Evolutionary conservation across 495 filamentous ascomycete species (phyloP).

Genomic region (Tirmania nivea): DNA sequence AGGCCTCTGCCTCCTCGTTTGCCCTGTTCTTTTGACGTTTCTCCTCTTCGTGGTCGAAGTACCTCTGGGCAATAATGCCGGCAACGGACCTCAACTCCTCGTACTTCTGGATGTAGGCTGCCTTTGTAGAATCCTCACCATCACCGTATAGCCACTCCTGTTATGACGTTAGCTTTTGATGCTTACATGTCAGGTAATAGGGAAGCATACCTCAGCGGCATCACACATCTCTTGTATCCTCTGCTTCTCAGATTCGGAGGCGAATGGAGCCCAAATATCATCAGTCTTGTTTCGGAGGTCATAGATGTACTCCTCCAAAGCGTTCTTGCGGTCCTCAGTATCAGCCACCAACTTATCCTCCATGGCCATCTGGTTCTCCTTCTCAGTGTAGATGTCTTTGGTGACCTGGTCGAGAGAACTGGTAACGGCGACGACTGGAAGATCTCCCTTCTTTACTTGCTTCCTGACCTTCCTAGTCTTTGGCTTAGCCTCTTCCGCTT

Average conservation of each 20-base stretch:
- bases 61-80: slow-evolving; percentile 80
- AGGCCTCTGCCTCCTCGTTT: slow-evolving; percentile 62
- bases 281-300: slow-evolving; percentile 85
- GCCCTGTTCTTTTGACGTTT: slow-evolving; percentile 58
- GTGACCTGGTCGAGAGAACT: slow-evolving; percentile 45
- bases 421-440: slow-evolving; percentile 68
- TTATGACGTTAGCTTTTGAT: neutral
- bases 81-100: slow-evolving; percentile 83
- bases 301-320: slow-evolving; percentile 93
- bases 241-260: slow-evolving; percentile 78
- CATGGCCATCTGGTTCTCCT: slow-evolving; percentile 78
- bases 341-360: slow-evolving; percentile 97
- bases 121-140: slow-evolving; percentile 86
- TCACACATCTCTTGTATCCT: slow-evolving; percentile 63
- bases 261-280: slow-evolving; percentile 68
- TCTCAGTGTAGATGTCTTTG: slow-evolving; percentile 49
- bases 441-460: slow-evolving; percentile 92
- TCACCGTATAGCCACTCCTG: slow-evolving; percentile 99
- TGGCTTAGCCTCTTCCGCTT: slow-evolving; percentile 51
- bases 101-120: slow-evolving; percentile 77
- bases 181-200: neutral
- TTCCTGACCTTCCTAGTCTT: slow-evolving; percentile 99
- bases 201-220: slow-evolving; percentile 46
- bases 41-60: slow-evolving; percentile 81
- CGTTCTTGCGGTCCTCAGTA: slow-evolving; percentile 99